These are phyloP conservation scores for Citrus medica DNA, from an alignment of 345 rosid species.

Conservation along the genomic window DNA sequence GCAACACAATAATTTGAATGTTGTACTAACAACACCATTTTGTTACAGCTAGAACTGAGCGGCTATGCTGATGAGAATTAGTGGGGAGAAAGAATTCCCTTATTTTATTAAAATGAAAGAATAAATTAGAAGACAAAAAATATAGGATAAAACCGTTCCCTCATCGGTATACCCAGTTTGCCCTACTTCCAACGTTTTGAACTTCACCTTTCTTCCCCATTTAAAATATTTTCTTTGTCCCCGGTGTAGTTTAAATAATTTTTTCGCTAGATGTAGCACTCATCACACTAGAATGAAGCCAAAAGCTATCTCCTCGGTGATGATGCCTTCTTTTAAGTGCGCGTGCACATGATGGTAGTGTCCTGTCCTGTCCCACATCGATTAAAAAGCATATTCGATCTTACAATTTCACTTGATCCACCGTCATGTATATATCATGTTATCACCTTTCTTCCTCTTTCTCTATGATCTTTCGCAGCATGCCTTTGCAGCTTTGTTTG, in stretches of 20 bases:
- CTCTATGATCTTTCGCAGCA: not conserved
- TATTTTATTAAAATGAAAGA: too few relatives aligned
- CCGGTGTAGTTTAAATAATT: not conserved
- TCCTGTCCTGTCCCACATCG: not conserved
- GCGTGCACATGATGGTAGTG: not conserved
- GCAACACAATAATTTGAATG: not conserved
- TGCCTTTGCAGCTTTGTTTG: not conserved
- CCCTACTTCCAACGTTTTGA: not conserved
- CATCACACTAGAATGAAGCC: not conserved
- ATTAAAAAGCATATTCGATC: not conserved
- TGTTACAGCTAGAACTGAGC: not conserved
- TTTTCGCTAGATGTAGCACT: not conserved
- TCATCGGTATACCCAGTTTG: not conserved
- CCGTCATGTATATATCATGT: not conserved
- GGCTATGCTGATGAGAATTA: too few relatives aligned
- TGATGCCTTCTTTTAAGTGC: slow-evolving; percentile 1
- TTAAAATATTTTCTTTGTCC: too few relatives aligned
- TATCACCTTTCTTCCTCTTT: not conserved
- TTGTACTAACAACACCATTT: not conserved
- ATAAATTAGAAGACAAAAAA: too few relatives aligned
- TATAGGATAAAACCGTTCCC: not conserved
- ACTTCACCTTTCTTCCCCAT: not conserved
- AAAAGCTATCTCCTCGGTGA: not conserved
- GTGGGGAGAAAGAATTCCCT: too few relatives aligned
- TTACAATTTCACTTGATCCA: not conserved